Evolutionary conservation across 805 yeast species (phyloP).

Genomic region (Crinitomyces ghanaensis): DNA sequence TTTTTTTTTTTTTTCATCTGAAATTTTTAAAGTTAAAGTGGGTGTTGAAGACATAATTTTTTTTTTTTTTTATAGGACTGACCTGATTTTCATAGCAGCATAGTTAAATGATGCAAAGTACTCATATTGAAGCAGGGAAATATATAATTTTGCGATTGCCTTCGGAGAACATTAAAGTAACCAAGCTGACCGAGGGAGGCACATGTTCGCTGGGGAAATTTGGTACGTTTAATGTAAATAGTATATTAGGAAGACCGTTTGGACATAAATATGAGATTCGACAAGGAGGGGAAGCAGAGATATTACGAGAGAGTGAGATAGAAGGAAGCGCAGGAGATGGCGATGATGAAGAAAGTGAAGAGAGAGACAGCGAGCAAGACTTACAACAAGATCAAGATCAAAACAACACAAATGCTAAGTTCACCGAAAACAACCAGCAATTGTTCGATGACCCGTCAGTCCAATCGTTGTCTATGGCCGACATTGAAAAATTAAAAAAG

Average conservation of each 20-base stretch:
- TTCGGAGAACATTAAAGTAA: conserved; percentile 64
- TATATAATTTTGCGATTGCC: conserved; percentile 66
- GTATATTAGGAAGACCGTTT: conserved; percentile 65
- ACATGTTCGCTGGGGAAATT: conserved; percentile 76
- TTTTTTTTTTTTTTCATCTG: neutral
- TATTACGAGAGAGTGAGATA: too few relatives aligned
- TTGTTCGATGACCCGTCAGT: conserved; percentile 54
- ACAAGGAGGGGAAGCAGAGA: too few relatives aligned
- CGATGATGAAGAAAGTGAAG: too few relatives aligned
- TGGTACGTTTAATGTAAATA: conserved; percentile 70
- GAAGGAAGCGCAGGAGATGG: too few relatives aligned
- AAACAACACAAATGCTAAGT: too few relatives aligned
- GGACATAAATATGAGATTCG: conserved; percentile 85
- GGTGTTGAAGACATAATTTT: too few relatives aligned
- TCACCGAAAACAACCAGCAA: conserved; percentile 51
- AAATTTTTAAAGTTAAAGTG: too few relatives aligned
- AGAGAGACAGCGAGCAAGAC: too few relatives aligned
- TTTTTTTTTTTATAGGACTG: neutral
- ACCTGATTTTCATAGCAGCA: neutral
- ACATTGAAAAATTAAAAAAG: conserved; percentile 72
- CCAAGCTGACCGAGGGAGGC: conserved; percentile 51
- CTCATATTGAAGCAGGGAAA: conserved; percentile 35
- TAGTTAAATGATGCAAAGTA: conserved; percentile 9
- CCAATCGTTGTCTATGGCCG: conserved; percentile 66
- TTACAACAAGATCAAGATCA: too few relatives aligned